Evolutionary conservation across 169 alveolate genomes (phyloP), one percentile per base, ranked within the genome.

Genomic region (Pseudocohnilembus persalinus): DNA sequence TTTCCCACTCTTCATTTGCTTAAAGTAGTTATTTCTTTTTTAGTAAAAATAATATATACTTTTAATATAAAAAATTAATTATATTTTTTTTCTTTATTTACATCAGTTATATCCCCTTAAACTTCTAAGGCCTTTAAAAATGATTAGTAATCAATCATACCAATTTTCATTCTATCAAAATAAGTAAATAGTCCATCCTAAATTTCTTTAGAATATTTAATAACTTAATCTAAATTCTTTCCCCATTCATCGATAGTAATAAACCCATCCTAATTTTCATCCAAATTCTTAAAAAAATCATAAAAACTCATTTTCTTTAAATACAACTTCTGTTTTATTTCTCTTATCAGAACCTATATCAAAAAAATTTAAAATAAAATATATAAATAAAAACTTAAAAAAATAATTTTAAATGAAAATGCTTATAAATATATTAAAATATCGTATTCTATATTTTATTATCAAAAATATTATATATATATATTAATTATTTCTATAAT

Each of bases 151-250:
- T 93, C 93, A 63, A 93, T 86, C 34, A 93, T 33, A 27, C 96
- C 96, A 29, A 91, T 89, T 64, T 85, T 88, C 34, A 87, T 78
- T 31, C 77, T 91, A 64, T 93, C 96, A 91, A 93, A 89, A 83
- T 80, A 82, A 0, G 92, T 88, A 83, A 90, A 93, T 15, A 93
- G 74, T 29, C 91, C 93, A 49, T 83, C 93, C 79, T 92, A 91
- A 1, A 92, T 89, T 0, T 91, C 91, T 31, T 86, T 77, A 30
- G 94, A 87, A 6, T 92, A 49, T 6, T 77, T 82, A 16, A 89
- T 49, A 0, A 94, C 82, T 65, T 84, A 76, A 63, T 92, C 96
- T 29, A 94, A 81, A 27, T 92, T 92, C 27, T 85, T 74, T 80
- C 78, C 34, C 83, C 88, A 73, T 74, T 87, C 64, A 31, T 77